Conservation (phyloP, 441 rosid species). For the Rhodomyrtus psidioides region DNA sequence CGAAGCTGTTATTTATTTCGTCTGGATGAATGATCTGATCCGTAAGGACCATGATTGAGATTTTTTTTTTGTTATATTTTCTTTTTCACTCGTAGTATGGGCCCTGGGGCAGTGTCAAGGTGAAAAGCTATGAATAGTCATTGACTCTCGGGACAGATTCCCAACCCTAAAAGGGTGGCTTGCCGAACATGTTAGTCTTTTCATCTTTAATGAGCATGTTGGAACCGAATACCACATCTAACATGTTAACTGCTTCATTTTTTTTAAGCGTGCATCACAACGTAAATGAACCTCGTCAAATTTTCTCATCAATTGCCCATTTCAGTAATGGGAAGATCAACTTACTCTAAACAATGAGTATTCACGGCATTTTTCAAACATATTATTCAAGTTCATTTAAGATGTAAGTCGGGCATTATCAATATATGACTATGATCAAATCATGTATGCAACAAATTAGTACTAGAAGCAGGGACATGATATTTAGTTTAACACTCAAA, state of each 20-base stretch:
- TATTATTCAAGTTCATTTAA: not conserved
- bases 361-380: not conserved
- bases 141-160: too few relatives aligned
- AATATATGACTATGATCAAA: not conserved
- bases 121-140: too few relatives aligned
- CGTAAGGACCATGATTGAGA: too few relatives aligned
- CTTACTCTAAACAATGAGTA: not conserved
- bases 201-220: not conserved
- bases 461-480: not conserved
- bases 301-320: not conserved
- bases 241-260: too few relatives aligned
- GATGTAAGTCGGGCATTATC: not conserved
- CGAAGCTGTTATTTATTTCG: too few relatives aligned
- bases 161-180: too few relatives aligned
- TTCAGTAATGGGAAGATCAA: not conserved
- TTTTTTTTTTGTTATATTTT: too few relatives aligned
- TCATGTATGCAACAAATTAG: not conserved
- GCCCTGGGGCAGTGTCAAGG: too few relatives aligned
- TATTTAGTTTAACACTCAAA: not conserved
- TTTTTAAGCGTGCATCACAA: not conserved
- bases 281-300: not conserved
- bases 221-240: too few relatives aligned
- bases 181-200: not conserved
- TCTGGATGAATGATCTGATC: too few relatives aligned
- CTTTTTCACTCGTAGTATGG: too few relatives aligned